Conservation (phyloP, 768 basidiomycete species). For the Multifurca ochricompacta region DNA sequence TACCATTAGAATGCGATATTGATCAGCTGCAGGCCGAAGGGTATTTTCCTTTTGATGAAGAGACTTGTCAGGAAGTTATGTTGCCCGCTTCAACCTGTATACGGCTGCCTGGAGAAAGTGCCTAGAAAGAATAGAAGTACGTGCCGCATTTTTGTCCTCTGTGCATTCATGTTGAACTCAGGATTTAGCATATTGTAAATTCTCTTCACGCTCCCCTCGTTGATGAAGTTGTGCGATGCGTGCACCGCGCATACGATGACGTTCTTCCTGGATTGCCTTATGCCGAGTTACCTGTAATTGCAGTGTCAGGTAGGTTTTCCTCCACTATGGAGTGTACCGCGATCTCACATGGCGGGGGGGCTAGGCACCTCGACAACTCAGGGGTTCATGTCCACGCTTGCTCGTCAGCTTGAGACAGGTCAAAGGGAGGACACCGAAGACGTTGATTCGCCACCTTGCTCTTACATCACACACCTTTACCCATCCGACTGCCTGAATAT, state of each 20-base stretch:
- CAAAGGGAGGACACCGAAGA: not conserved
- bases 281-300: constrained; percentile 19
- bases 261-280: constrained; percentile 20
- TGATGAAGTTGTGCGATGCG: constrained; percentile 13
- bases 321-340: not conserved
- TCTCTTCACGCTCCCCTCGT: constrained; percentile 12
- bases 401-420: constrained; percentile 4
- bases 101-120: constrained; percentile 18
- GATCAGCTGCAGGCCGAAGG: constrained; percentile 2
- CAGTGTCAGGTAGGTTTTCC: constrained; percentile 14
- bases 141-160: not conserved
- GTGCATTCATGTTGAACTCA: not conserved
- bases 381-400: constrained; percentile 8
- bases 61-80: constrained; percentile 16
- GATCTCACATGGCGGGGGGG: not conserved
- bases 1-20: not conserved
- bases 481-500: constrained; percentile 20
- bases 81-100: constrained; percentile 15
- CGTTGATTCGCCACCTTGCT: constrained; percentile 1
- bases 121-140: constrained; percentile 16
- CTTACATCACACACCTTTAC: constrained; percentile 12
- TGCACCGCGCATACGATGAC: constrained; percentile 20
- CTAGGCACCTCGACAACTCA: constrained; percentile 17
- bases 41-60: constrained; percentile 15
- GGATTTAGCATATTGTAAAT: constrained; percentile 12